These are phyloP conservation scores for Phialophora expanda DNA, from an alignment of 2,329 filamentous ascomycete genomes.

Conservation along the genomic window DNA sequence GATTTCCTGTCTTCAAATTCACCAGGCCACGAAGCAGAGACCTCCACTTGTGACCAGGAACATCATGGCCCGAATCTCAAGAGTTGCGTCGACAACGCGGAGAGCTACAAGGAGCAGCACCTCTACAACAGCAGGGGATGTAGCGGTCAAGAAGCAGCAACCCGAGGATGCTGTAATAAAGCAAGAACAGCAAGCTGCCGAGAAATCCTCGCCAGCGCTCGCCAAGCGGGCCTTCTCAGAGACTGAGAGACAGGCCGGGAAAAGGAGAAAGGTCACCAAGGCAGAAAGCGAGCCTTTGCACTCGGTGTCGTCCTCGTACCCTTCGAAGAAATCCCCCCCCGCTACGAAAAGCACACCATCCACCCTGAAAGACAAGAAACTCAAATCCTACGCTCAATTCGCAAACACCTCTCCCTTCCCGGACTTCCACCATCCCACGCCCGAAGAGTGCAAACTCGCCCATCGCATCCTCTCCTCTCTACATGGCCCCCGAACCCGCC, in stretches of 20 bases:
- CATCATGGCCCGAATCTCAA: conserved; percentile 17
- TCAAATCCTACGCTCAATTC: conserved; percentile 50
- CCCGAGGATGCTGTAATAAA: conserved; percentile 23
- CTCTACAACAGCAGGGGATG: not conserved
- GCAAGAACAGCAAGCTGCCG: conserved; percentile 22
- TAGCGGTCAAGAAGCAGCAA: conserved; percentile 15
- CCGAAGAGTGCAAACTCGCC: conserved; percentile 72
- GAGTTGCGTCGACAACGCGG: conserved; percentile 20
- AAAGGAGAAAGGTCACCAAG: conserved; percentile 30
- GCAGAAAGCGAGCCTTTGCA: conserved; percentile 11
- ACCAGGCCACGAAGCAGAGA: not conserved
- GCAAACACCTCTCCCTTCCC: conserved; percentile 69
- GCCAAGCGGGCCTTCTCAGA: conserved; percentile 20
- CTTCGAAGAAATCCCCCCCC: conserved; percentile 39
- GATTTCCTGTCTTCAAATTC: not conserved
- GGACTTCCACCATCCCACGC: conserved; percentile 67
- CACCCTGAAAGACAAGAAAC: conserved; percentile 35
- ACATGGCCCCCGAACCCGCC: conserved; percentile 69
- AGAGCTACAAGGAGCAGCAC: conserved; percentile 28
- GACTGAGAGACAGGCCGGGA: conserved; percentile 5
- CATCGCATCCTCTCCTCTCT: conserved; percentile 66
- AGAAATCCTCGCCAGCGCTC: conserved; percentile 7
- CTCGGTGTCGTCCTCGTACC: not conserved
- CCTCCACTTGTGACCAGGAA: not conserved
- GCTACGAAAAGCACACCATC: conserved; percentile 12